Evolutionary conservation across 148 eudicot species (phyloP).

Genomic region (Beta vulgaris): DNA sequence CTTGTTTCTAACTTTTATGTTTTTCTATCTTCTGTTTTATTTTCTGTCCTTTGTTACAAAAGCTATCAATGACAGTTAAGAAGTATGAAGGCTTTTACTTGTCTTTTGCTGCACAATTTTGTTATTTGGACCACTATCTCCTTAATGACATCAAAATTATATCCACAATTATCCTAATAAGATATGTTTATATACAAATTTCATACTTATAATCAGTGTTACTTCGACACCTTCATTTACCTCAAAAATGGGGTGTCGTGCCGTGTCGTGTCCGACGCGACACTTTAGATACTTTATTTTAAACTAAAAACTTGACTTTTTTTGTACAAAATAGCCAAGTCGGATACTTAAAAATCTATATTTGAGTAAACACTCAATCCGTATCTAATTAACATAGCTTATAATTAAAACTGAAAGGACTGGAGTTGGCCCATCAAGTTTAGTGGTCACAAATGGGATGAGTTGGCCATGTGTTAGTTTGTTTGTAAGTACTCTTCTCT

Average conservation of each 20-base stretch:
- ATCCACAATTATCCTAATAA: not conserved
- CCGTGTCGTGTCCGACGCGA: too few relatives aligned
- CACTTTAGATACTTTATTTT: too few relatives aligned
- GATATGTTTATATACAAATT: too few relatives aligned
- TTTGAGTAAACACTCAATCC: too few relatives aligned
- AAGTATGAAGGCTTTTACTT: conserved; percentile 6
- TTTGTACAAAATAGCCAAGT: too few relatives aligned
- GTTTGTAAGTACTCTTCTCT: conserved; percentile 17
- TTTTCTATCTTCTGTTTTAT: conserved; percentile 14
- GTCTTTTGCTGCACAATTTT: conserved; percentile 11
- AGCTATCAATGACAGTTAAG: conserved; percentile 13
- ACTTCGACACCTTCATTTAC: too few relatives aligned
- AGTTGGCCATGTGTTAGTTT: conserved; percentile 38
- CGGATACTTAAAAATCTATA: too few relatives aligned
- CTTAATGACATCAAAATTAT: not conserved
- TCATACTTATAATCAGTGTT: not conserved
- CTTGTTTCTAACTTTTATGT: conserved; percentile 10
- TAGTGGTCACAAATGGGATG: conserved; percentile 32
- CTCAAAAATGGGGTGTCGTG: too few relatives aligned
- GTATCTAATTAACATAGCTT: not conserved
- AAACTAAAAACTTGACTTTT: too few relatives aligned
- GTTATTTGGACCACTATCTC: conserved; percentile 15
- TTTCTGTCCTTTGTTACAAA: conserved; percentile 14
- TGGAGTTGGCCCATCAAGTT: conserved; percentile 23
- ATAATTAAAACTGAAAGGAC: too few relatives aligned